A percentile compares a stretch with the other conserved stretches of the same genome.
phyloP scores from a whole-genome alignment of 495 filamentous ascomycete genomes.

The Platismatia glauca region DNA sequence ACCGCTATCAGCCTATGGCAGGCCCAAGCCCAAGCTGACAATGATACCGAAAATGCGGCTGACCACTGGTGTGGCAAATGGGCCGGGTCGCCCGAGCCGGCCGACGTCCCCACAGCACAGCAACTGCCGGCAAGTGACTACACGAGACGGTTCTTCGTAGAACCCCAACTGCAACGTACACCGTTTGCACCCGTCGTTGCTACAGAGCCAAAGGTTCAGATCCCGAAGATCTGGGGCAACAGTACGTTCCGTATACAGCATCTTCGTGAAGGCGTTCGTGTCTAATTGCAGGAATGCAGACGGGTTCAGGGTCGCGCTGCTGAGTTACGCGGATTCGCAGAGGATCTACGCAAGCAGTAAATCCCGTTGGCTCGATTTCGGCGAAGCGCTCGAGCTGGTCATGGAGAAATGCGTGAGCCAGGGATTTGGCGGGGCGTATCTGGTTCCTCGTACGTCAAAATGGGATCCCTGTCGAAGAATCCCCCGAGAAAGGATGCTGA shows the following conservation, averaged over 20 bases:
- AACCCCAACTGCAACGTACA: not conserved
- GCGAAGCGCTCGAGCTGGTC: not conserved
- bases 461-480: no score
- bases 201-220: constrained; percentile 5
- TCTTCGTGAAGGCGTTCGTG: no score
- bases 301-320: not conserved
- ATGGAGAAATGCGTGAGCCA: constrained; percentile 3
- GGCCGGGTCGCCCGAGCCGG: constrained; percentile 1
- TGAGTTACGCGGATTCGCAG: not conserved
- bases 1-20: not conserved
- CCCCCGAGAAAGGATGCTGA: no score
- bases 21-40: not conserved
- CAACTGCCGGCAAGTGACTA: not conserved
- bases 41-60: not conserved
- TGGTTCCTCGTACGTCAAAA: constrained; percentile 12
- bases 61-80: constrained; percentile 9
- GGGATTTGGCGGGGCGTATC: constrained; percentile 6
- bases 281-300: not conserved
- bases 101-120: not conserved
- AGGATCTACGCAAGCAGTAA: constrained; percentile 7
- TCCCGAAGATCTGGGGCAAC: constrained; percentile 14
- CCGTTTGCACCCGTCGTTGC: constrained; percentile 1
- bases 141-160: constrained; percentile 5
- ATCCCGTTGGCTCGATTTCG: constrained; percentile 5
- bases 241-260: no score